Conservation (phyloP, 495 filamentous ascomycete species). For the Aspergillus panamensis region DNA sequence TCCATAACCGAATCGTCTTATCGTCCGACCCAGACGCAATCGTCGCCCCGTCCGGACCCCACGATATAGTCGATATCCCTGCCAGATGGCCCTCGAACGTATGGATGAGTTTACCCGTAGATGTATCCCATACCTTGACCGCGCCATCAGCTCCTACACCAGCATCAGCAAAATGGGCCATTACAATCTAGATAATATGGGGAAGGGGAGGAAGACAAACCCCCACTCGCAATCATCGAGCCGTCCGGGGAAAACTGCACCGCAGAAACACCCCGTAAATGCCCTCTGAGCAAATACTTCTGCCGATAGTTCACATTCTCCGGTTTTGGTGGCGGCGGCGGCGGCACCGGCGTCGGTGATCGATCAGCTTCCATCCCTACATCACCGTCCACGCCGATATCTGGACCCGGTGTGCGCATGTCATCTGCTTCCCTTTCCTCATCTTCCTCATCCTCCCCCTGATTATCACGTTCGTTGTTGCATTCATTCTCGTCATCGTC, state of each 20-base stretch:
- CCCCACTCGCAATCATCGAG: slow-evolving; percentile 82
- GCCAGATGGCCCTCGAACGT: slow-evolving; percentile 93
- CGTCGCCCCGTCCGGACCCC: slow-evolving; percentile 81
- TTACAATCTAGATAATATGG: not conserved
- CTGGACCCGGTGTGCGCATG: slow-evolving; percentile 4
- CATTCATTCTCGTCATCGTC: not conserved
- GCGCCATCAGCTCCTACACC: slow-evolving; percentile 73
- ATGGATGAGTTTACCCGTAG: slow-evolving; percentile 71
- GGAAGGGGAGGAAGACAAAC: slow-evolving; percentile 39
- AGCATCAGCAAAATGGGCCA: not conserved
- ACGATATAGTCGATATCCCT: slow-evolving; percentile 84
- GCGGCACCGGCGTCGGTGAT: slow-evolving; percentile 35
- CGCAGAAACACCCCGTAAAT: slow-evolving; percentile 73
- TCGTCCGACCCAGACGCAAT: slow-evolving; percentile 93
- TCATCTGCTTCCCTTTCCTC: slow-evolving; percentile 16
- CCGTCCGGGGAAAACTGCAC: slow-evolving; percentile 91
- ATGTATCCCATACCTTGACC: slow-evolving; percentile 84
- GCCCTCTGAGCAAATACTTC: slow-evolving; percentile 66
- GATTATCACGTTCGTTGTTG: slow-evolving; percentile 6
- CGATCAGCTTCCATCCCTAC: slow-evolving; percentile 24
- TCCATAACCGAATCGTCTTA: slow-evolving; percentile 93
- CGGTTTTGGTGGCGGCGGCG: slow-evolving; percentile 43
- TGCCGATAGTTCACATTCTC: slow-evolving; percentile 55
- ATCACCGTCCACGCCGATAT: slow-evolving; percentile 7
- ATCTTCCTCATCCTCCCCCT: not conserved